Evolutionary conservation across 1,139 yeast species (phyloP).

Genomic region (Wickerhamomyces sp.): DNA sequence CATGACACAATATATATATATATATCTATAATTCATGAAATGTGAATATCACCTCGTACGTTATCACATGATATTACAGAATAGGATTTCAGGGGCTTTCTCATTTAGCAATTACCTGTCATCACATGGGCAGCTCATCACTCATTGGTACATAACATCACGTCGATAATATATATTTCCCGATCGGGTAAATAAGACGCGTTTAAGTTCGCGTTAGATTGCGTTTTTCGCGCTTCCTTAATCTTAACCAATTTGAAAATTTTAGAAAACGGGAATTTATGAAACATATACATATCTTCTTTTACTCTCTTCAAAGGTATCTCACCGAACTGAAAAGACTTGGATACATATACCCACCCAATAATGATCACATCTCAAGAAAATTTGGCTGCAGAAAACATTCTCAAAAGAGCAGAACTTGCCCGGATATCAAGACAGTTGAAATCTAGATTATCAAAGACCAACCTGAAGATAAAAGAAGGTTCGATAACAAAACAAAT

Average conservation of each 20-base stretch:
- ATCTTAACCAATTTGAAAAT: too few relatives aligned
- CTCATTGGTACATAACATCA: too few relatives aligned
- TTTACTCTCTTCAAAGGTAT: not conserved
- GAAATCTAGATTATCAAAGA: conserved; percentile 33
- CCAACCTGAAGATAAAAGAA: conserved; percentile 26
- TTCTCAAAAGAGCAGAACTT: conserved; percentile 37
- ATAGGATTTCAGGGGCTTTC: too few relatives aligned
- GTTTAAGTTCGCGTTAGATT: not conserved
- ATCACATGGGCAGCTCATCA: too few relatives aligned
- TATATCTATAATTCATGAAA: too few relatives aligned
- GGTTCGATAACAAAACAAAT: not conserved
- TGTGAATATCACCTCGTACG: too few relatives aligned
- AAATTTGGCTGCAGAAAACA: conserved; percentile 35
- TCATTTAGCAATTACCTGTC: too few relatives aligned
- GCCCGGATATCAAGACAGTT: conserved; percentile 38
- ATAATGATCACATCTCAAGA: conserved; percentile 21
- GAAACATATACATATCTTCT: not conserved
- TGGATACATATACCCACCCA: not conserved
- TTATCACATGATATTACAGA: too few relatives aligned
- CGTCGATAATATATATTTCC: not conserved
- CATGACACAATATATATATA: too few relatives aligned
- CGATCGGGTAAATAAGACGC: not conserved
- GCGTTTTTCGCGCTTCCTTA: not conserved
- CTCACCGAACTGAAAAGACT: not conserved
- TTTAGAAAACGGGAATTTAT: not conserved